phyloP scores from a whole-genome alignment of 805 yeast species.

The Candida yuanshanica region DNA sequence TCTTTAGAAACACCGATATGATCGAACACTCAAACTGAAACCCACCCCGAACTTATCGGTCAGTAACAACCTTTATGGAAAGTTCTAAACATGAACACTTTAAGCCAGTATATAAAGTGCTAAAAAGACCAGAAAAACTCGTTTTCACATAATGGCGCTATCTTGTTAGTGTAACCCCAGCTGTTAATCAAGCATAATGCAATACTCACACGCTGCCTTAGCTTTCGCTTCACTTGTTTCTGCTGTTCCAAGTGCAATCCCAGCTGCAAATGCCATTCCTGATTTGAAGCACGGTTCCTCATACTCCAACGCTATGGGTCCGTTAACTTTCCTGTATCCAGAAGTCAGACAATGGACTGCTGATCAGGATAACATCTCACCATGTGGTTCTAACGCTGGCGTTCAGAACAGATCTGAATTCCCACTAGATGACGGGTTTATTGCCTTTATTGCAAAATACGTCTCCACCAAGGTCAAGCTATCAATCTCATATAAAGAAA shows the following conservation, averaged over 20 bases:
- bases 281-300: conserved; percentile 24
- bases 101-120: not conserved
- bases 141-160: not conserved
- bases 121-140: not conserved
- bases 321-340: conserved; percentile 34
- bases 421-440: conserved; percentile 42
- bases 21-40: not conserved
- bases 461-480: conserved; percentile 34
- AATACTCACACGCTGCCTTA: conserved; percentile 8
- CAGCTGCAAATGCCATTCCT: conserved; percentile 14
- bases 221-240: conserved; percentile 15
- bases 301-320: conserved; percentile 22
- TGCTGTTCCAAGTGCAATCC: conserved; percentile 20
- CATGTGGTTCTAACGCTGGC: conserved; percentile 38
- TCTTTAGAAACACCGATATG: too few species aligned
- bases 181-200: conserved; percentile 5
- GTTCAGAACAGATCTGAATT: conserved; percentile 36
- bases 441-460: conserved; percentile 40
- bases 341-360: conserved; percentile 40
- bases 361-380: conserved; percentile 38
- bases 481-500: conserved; percentile 33
- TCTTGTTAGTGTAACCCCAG: not conserved
- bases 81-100: not conserved
- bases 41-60: not conserved
- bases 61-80: not conserved